Percentiles rank a stretch among this genome's conserved stretches.
Conservation (phyloP, 129 eudicot genomes). For the Silybum marianum region DNA sequence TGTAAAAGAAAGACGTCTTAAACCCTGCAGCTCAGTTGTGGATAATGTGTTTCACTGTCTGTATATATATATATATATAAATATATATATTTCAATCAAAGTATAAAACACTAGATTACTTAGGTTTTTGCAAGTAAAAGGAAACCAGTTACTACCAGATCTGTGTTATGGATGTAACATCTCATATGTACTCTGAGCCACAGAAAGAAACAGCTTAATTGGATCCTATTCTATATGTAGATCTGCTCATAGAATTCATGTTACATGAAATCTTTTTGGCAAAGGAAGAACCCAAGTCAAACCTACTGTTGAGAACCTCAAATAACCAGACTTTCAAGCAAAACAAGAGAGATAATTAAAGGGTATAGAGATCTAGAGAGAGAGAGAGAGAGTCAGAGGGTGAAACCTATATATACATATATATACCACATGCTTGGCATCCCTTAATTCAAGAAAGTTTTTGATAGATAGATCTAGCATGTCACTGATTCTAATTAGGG, state of each 20-base stretch:
- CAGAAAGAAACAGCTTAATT: slow-evolving; percentile 1
- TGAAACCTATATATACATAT: neutral
- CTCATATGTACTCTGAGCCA: slow-evolving; percentile 22
- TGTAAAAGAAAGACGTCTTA: neutral
- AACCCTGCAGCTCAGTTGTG: neutral
- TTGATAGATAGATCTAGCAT: slow-evolving; percentile 56
- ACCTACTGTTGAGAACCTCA: slow-evolving; percentile 17
- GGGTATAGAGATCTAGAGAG: neutral
- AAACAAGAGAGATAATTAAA: neutral
- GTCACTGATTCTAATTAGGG: neutral
- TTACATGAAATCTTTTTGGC: slow-evolving; percentile 27
- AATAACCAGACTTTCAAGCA: slow-evolving; percentile 5
- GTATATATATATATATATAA: neutral
- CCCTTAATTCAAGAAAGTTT: slow-evolving; percentile 55
- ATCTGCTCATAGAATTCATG: slow-evolving; percentile 43
- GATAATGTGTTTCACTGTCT: neutral
- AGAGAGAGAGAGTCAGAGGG: too few species aligned
- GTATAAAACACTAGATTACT: slow-evolving; percentile 3
- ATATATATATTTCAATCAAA: slow-evolving; percentile 20
- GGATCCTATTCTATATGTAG: slow-evolving; percentile 35
- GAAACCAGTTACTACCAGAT: slow-evolving; percentile 35
- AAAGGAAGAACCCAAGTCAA: slow-evolving; percentile 12
- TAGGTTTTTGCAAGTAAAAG: slow-evolving; percentile 31
- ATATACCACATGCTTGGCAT: slow-evolving; percentile 72
- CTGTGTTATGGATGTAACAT: slow-evolving; percentile 53